Conservation (phyloP, 164 flowering plant species). For the Cinnamomum micranthum region DNA sequence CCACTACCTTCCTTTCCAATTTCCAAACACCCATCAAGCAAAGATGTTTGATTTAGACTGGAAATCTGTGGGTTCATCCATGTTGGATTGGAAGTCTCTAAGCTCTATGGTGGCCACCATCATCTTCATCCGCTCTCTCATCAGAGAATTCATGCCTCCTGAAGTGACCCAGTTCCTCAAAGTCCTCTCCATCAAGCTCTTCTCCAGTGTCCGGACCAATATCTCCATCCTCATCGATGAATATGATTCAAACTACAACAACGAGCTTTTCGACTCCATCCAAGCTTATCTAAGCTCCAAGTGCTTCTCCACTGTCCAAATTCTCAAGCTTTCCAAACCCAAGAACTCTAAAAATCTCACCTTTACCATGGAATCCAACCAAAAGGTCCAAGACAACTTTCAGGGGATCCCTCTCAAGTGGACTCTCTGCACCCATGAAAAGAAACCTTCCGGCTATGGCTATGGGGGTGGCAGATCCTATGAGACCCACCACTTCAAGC, state of each 20-base stretch:
- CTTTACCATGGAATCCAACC: constrained; percentile 21
- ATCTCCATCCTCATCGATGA: constrained; percentile 25
- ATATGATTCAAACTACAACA: constrained; percentile 21
- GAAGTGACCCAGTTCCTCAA: constrained; percentile 16
- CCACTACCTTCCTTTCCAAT: neutral
- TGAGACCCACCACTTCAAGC: constrained; percentile 18
- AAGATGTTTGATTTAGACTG: no score
- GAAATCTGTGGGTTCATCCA: no score
- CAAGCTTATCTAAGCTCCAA: constrained; percentile 25
- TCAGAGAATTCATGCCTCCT: constrained; percentile 28
- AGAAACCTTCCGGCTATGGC: constrained; percentile 11
- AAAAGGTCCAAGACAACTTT: constrained; percentile 22
- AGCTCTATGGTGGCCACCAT: constrained; percentile 28
- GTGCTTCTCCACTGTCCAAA: constrained; percentile 21
- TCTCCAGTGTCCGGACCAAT: constrained; percentile 14
- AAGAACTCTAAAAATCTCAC: constrained; percentile 22
- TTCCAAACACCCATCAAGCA: neutral
- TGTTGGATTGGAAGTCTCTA: constrained; percentile 29
- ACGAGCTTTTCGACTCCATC: constrained; percentile 24
- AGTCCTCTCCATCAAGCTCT: constrained; percentile 7
- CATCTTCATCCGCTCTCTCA: constrained; percentile 19
- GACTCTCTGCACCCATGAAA: constrained; percentile 17
- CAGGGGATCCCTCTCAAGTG: constrained; percentile 20
- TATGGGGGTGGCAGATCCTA: constrained; percentile 6
- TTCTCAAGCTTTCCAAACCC: constrained; percentile 22